Evolutionary conservation across 73 alveolate species (phyloP), one percentile per base, ranked within the genome.

Genomic region (Paramecium caudatum): DNA sequence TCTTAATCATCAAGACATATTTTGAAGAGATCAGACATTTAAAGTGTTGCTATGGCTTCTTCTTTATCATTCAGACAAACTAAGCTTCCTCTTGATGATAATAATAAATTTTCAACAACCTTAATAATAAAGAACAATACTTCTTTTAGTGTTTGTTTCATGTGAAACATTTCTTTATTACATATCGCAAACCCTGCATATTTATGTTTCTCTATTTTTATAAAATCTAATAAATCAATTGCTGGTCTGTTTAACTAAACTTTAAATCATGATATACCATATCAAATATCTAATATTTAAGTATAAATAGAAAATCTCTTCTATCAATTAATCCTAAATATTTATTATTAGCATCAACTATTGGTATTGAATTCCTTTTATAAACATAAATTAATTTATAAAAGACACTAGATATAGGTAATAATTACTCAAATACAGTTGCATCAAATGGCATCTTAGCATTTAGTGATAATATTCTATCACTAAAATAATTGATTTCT

Each of bases 71-170:
- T 74, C 33, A 74, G 32, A 23, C 88, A 74, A 4, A 74, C 88
- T 74, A 74, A 16, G 32, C 88, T 74, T 19, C 88, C 88, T 5
- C 69, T 41, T 5, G 88, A 74, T 3, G 88, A 74, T 25, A 74
- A 32, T 21, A 74, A 37, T 74, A 74, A 25, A 45, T 74, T 74
- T 74, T 74, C 88, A 41, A 74, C 88, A 41, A 74, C 88, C 88
- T 74, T 41, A 12, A 16, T 74, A 41, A 2, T 21, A 43, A 13
- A 3, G 2, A 19, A 1, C 7, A 17, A 41, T 39, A 74, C 88
- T 74, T 74, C 88, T 74, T 74, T 74, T 37, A 74, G 32, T 41
- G 88, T 74, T 45, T 74, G 32, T 41, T 74, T 74, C 88, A 74
- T 37, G 5, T 37, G 17, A 34, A 74, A 74, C 9, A 43, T 12